A percentile compares a stretch with the other conserved stretches of the same genome.
Conservation (phyloP, 306 rosid genomes). For the Biancaea sappan region DNA sequence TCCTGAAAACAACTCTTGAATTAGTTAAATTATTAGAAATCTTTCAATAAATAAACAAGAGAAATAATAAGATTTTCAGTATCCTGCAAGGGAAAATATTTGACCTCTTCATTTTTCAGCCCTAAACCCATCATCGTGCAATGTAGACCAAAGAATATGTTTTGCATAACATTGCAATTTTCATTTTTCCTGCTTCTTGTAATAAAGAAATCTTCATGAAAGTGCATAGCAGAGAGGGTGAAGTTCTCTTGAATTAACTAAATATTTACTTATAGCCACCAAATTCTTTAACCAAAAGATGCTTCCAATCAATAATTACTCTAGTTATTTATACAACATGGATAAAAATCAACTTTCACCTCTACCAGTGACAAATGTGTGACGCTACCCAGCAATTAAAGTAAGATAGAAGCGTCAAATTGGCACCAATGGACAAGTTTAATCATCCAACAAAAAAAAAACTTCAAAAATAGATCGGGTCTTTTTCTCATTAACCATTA, state of each 20-base stretch:
- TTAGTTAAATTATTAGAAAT: constrained; percentile 28
- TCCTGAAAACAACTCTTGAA: constrained; percentile 55
- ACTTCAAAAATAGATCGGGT: neutral
- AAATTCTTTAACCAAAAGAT: constrained; percentile 18
- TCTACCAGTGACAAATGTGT: too few relatives aligned
- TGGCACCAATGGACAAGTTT: constrained; percentile 10
- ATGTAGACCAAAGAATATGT: constrained; percentile 5
- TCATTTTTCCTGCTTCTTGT: neutral
- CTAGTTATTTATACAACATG: neutral
- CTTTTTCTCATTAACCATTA: constrained; percentile 22
- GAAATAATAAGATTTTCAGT: neutral
- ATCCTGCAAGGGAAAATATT: neutral
- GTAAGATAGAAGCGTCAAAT: constrained; percentile 21
- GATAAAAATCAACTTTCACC: neutral
- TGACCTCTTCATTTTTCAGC: neutral
- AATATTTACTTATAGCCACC: constrained; percentile 10
- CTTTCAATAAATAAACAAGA: constrained; percentile 27
- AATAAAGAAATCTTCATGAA: constrained; percentile 1
- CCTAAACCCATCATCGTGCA: constrained; percentile 3
- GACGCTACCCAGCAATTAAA: too few relatives aligned
- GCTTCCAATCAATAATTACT: neutral
- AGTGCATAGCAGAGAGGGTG: neutral
- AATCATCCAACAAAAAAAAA: neutral
- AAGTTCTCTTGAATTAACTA: neutral
- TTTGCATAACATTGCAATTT: neutral